Evolutionary conservation across 2,329 filamentous ascomycete species (phyloP).

Genomic region (Aspergillus sojae): DNA sequence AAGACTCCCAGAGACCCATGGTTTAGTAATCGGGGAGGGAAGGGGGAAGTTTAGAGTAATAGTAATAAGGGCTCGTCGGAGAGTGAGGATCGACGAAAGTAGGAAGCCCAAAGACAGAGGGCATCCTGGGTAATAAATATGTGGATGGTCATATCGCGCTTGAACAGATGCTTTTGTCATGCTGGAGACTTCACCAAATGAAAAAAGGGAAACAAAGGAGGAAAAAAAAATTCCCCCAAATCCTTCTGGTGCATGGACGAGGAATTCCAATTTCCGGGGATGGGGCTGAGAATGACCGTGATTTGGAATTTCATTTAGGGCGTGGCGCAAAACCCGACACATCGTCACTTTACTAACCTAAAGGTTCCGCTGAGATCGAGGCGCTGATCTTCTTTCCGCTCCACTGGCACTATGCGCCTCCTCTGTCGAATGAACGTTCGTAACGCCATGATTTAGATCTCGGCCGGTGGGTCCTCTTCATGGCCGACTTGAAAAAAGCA

Average conservation of each 20-base stretch:
- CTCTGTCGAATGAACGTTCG: slow-evolving; percentile 17
- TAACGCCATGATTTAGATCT: slow-evolving; percentile 17
- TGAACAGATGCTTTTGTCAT: slow-evolving; percentile 20
- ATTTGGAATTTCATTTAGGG: slow-evolving; percentile 29
- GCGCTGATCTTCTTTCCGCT: slow-evolving; percentile 20
- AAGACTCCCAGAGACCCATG: slow-evolving; percentile 30
- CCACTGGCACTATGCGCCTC: slow-evolving; percentile 20
- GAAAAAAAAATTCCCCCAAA: not conserved
- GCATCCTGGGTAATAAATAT: slow-evolving; percentile 20
- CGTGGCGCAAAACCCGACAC: slow-evolving; percentile 23
- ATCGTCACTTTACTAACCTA: slow-evolving; percentile 12
- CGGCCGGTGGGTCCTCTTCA: slow-evolving; percentile 21
- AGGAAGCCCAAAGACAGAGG: not conserved
- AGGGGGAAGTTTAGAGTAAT: not conserved
- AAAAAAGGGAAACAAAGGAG: slow-evolving; percentile 3
- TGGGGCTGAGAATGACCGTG: slow-evolving; percentile 13
- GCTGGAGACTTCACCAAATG: slow-evolving; percentile 11
- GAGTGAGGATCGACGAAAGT: not conserved
- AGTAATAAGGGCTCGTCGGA: not conserved
- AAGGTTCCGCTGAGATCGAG: slow-evolving; percentile 21
- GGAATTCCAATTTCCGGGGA: slow-evolving; percentile 17
- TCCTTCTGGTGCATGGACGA: slow-evolving; percentile 1
- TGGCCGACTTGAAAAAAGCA: slow-evolving; percentile 13
- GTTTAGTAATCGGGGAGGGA: slow-evolving; percentile 9
- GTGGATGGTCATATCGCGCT: slow-evolving; percentile 13